These are phyloP conservation scores for Penicillium fimorum DNA, from an alignment of 495 filamentous ascomycete genomes.

Conservation along the genomic window DNA sequence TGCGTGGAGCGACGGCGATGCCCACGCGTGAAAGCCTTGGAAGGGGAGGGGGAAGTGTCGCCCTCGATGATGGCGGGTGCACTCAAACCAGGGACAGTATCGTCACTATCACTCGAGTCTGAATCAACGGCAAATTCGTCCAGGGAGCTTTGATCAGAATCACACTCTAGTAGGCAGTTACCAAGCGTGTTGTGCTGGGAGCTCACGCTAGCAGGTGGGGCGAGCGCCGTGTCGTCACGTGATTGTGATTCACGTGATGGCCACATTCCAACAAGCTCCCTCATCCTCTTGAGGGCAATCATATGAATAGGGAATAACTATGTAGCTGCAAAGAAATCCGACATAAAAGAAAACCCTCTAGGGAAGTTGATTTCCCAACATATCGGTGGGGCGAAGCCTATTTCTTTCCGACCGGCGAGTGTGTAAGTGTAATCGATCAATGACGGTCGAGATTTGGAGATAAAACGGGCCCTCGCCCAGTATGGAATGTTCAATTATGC, in stretches of 20 bases:
- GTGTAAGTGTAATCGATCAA: slow-evolving; percentile 32
- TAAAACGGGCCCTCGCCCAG: slow-evolving; percentile 2
- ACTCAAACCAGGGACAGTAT: slow-evolving; percentile 3
- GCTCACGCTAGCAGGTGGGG: slow-evolving; percentile 6
- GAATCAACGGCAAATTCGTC: slow-evolving; percentile 1
- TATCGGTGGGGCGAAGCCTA: slow-evolving; percentile 11
- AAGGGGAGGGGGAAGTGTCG: slow-evolving; percentile 31
- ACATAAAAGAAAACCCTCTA: background rate
- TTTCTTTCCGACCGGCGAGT: slow-evolving; percentile 12
- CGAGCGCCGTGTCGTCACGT: background rate
- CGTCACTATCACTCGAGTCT: slow-evolving; percentile 3
- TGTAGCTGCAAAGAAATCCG: background rate
- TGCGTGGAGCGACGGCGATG: slow-evolving; percentile 49
- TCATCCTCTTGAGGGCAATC: slow-evolving; percentile 24
- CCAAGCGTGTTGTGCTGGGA: slow-evolving; percentile 11
- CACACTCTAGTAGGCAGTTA: background rate
- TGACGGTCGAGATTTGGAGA: slow-evolving; percentile 19
- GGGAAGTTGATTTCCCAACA: background rate
- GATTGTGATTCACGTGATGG: background rate
- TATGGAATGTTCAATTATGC: slow-evolving; percentile 15
- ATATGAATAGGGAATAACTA: slow-evolving; percentile 9
- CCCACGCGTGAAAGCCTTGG: slow-evolving; percentile 45
- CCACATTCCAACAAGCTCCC: slow-evolving; percentile 21
- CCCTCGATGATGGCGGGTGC: slow-evolving; percentile 41
- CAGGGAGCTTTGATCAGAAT: slow-evolving; percentile 4